Evolutionary conservation across 345 rosid species (phyloP).

Genomic region (Acer yangbiense): DNA sequence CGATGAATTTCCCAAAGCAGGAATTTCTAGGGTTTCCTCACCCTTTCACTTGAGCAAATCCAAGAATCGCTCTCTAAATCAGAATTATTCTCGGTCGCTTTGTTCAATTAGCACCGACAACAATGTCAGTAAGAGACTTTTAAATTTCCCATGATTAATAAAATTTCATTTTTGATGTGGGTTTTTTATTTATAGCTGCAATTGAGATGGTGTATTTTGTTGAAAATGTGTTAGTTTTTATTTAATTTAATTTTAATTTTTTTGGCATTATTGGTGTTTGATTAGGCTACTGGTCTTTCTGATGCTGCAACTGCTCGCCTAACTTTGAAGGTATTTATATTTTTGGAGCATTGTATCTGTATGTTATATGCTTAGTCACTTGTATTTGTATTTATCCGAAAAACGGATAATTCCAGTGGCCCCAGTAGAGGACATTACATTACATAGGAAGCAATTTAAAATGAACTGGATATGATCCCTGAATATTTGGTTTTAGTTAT

Average conservation of each 20-base stretch:
- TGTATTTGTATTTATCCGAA: background rate
- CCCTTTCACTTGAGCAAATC: background rate
- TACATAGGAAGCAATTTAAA: too few relatives aligned
- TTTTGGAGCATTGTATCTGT: background rate
- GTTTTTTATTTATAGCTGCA: too few relatives aligned
- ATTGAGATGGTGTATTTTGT: too few relatives aligned
- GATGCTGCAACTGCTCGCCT: slow-evolving; percentile 24
- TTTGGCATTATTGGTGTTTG: background rate
- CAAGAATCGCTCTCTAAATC: background rate
- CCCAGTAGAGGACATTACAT: too few relatives aligned
- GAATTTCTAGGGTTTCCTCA: slow-evolving; percentile 15
- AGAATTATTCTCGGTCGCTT: slow-evolving; percentile 12
- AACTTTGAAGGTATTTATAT: slow-evolving; percentile 29
- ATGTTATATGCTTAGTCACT: background rate
- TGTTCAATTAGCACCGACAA: slow-evolving; percentile 27
- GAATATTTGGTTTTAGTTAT: background rate
- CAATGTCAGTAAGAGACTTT: slow-evolving; percentile 30
- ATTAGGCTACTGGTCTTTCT: slow-evolving; percentile 33
- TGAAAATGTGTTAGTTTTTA: too few relatives aligned
- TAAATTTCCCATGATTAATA: background rate
- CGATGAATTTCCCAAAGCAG: background rate
- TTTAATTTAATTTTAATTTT: background rate
- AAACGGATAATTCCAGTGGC: background rate
- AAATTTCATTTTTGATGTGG: background rate
- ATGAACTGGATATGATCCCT: background rate